Evolutionary conservation across 2,329 filamentous ascomycete genomes (phyloP).

Genomic region (Curvularia verruculosa): DNA sequence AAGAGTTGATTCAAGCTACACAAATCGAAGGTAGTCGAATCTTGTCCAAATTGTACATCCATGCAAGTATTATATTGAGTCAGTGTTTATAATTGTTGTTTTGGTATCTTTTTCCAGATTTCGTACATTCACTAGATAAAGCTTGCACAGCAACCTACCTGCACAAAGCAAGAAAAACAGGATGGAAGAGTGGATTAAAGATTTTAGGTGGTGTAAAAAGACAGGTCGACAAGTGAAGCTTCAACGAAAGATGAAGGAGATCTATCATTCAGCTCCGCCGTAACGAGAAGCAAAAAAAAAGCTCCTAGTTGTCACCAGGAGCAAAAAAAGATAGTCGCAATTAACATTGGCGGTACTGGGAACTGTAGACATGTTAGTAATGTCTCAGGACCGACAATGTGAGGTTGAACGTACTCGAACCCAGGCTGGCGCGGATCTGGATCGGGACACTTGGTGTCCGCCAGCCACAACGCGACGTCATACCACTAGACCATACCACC

Average conservation of each 20-base stretch:
- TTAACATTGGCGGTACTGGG: conserved; percentile 41
- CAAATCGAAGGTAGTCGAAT: no score
- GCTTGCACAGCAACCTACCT: no score
- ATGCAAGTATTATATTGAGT: no score
- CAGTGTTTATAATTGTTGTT: no score
- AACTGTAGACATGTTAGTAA: conserved; percentile 37
- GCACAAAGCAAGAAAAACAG: background rate
- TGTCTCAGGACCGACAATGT: conserved; percentile 25
- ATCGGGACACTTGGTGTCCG: conserved; percentile 31
- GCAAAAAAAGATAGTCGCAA: conserved; percentile 25
- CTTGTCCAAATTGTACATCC: no score
- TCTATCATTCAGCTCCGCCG: background rate
- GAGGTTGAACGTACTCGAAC: conserved; percentile 39
- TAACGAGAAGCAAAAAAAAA: background rate
- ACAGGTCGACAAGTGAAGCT: background rate
- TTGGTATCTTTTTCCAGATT: no score
- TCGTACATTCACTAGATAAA: no score
- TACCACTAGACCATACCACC: conserved; percentile 50
- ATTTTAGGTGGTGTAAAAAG: background rate
- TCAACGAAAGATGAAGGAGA: background rate
- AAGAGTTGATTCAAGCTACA: no score
- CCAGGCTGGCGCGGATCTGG: conserved; percentile 48
- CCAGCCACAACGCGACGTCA: conserved; percentile 50
- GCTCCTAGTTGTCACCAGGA: background rate
- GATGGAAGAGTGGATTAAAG: background rate